Base-by-base conservation (phyloP, 805 yeast genomes). In the Candida hungchunana region DNA sequence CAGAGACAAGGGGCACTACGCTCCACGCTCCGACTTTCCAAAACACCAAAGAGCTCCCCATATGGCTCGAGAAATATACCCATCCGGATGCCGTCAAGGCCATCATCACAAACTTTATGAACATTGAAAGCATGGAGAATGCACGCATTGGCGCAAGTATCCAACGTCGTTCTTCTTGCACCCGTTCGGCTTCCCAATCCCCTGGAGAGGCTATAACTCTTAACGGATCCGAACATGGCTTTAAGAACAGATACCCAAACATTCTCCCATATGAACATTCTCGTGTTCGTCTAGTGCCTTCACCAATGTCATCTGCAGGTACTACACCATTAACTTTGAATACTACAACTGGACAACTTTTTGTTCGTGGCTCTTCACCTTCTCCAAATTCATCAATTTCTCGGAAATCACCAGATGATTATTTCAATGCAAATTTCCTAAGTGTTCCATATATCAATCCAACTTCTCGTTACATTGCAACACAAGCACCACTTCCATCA, bases 401-500 rank as follows among this genome's bases (percentile, higher is more conserved):
- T 6, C 5, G 25, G 20, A 42, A 34, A 15, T 30, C 29, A 3
- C 29, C 28, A 2, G 54, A 48, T 24, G 55, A 50, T 29, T 50
- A 50, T 29, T 45, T 50, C 39, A 50, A 50, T 59, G 98, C 97
- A 0, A 85, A 89, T 16, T 82, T 85, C 60, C 59, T 85, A 23
- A 43, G 46, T 11, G 50, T 56, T 12, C 52, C 56, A 7, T 40
- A 37, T 48, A 66, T 58, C 48, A 67, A 52, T 52, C 64, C 44
- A 4, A 52, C 54, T 37, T 61, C 47, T 55, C 53, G 67, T 25
- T 83, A 82, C 51, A 83, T 89, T 43, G 96, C 95, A 0, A 75
- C 95, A 2, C 96, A 90, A 55, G 98, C 96, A 2, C 98, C 98
- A 2, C 56, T 84, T 28, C 67, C 67, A 3, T 69, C 74, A 15